Evolutionary conservation across 306 rosid species (phyloP).

Genomic region (Sesbania bispinosa): DNA sequence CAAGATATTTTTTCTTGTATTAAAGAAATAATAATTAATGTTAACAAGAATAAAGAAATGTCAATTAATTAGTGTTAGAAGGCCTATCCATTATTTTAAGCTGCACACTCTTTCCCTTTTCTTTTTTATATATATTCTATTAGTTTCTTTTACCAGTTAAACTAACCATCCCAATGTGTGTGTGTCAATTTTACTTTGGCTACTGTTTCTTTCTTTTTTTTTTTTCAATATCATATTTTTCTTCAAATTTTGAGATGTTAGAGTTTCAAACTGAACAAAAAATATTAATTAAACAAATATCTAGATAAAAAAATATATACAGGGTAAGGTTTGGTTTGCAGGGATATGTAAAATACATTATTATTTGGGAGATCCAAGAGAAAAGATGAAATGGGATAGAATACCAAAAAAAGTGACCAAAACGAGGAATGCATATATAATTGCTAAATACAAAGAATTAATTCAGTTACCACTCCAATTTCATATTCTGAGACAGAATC

Average conservation of each 20-base stretch:
- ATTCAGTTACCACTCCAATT: slow-evolving; percentile 27
- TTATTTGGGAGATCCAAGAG: slow-evolving; percentile 32
- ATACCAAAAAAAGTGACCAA: slow-evolving; percentile 8
- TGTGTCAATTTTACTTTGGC: too few species aligned
- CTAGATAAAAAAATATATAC: background rate
- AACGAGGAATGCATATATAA: slow-evolving; percentile 22
- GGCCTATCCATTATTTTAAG: slow-evolving; percentile 24
- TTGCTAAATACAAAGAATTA: slow-evolving; percentile 33
- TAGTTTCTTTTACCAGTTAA: too few species aligned
- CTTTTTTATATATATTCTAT: background rate
- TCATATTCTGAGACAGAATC: slow-evolving; percentile 19
- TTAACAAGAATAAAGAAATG: background rate
- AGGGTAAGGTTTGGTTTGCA: background rate
- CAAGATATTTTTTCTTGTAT: slow-evolving; percentile 16
- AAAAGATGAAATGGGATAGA: slow-evolving; percentile 24
- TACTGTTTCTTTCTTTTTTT: too few species aligned
- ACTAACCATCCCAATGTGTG: too few species aligned
- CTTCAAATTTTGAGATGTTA: too few species aligned
- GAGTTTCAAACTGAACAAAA: too few species aligned
- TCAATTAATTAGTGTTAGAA: slow-evolving; percentile 27
- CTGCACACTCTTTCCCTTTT: slow-evolving; percentile 25
- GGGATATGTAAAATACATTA: background rate
- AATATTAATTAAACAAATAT: background rate
- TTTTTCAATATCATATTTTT: background rate
- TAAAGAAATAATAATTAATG: slow-evolving; percentile 16